Percentiles rank a stretch among this genome's conserved stretches.
Conservation (phyloP, 768 basidiomycete species). For the Suillus subalutaceus region DNA sequence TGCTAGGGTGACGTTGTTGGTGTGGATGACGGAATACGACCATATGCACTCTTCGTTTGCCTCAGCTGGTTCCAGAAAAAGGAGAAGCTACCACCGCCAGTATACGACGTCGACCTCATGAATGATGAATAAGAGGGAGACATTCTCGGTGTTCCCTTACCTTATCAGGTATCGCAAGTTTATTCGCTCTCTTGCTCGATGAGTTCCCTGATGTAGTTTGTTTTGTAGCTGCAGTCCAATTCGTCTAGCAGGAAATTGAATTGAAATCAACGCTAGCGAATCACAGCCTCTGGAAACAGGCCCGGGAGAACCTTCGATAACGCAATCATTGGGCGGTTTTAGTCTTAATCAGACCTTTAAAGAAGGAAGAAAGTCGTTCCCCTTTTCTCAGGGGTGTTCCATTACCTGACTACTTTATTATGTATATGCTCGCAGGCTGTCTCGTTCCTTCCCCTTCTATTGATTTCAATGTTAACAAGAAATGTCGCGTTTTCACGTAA, state of each 20-base stretch:
- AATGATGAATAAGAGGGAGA: background rate
- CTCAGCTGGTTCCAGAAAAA: background rate
- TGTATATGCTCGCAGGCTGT: background rate
- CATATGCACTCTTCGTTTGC: background rate
- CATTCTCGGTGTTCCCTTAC: background rate
- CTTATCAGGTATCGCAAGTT: background rate
- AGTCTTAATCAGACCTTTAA: background rate
- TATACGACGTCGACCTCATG: background rate
- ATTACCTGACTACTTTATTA: background rate
- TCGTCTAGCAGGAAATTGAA: background rate
- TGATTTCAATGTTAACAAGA: too few relatives aligned
- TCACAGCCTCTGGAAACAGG: background rate
- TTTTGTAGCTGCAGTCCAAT: background rate
- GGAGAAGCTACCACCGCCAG: background rate
- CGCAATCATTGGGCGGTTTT: background rate
- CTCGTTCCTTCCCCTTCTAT: background rate
- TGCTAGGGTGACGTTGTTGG: background rate
- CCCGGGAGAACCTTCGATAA: background rate
- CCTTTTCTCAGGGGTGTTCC: background rate
- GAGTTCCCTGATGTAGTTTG: background rate
- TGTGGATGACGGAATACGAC: background rate
- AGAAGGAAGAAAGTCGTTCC: background rate
- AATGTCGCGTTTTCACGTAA: background rate
- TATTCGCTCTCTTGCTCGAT: background rate
- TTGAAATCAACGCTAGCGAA: background rate